These are phyloP conservation scores for Seiridium cupressi DNA, from an alignment of 2,329 filamentous ascomycete species.

Conservation along the genomic window DNA sequence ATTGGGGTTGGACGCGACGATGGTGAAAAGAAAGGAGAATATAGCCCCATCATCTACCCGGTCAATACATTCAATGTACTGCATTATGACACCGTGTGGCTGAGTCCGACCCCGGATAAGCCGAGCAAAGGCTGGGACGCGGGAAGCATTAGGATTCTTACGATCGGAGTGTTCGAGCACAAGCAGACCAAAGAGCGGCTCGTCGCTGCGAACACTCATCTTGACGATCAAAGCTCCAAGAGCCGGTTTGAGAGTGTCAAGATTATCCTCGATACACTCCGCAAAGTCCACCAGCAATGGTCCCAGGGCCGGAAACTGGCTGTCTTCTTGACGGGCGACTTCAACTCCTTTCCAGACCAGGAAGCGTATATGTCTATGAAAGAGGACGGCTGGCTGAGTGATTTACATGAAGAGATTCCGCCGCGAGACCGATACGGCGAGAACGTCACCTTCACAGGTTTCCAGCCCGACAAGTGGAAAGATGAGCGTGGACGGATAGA, in stretches of 20 bases:
- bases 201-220: slow-evolving; percentile 66
- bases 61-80: slow-evolving; percentile 57
- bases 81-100: slow-evolving; percentile 67
- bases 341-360: slow-evolving; percentile 62
- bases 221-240: slow-evolving; percentile 59
- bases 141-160: slow-evolving; percentile 57
- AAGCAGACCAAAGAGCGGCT: slow-evolving; percentile 43
- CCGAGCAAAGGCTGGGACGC: slow-evolving; percentile 76
- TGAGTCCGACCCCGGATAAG: slow-evolving; percentile 67
- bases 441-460: slow-evolving; percentile 63
- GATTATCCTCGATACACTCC: slow-evolving; percentile 45
- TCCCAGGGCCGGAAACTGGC: slow-evolving; percentile 31
- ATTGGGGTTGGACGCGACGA: slow-evolving; percentile 67
- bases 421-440: slow-evolving; percentile 21
- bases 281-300: slow-evolving; percentile 41
- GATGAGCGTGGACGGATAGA: slow-evolving; percentile 51
- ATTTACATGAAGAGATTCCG: slow-evolving; percentile 44
- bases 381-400: slow-evolving; percentile 21
- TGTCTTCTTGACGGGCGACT: slow-evolving; percentile 65
- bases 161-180: slow-evolving; percentile 60
- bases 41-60: slow-evolving; percentile 78
- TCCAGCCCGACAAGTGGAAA: slow-evolving; percentile 45
- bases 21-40: slow-evolving; percentile 68
- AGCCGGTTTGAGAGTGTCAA: slow-evolving; percentile 58
- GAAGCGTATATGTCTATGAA: slow-evolving; percentile 52